Percentiles rank a stretch among this genome's conserved stretches.
These are phyloP conservation scores for Fusarium sp. DNA, from an alignment of 2,329 filamentous ascomycete species.

Conservation along the genomic window DNA sequence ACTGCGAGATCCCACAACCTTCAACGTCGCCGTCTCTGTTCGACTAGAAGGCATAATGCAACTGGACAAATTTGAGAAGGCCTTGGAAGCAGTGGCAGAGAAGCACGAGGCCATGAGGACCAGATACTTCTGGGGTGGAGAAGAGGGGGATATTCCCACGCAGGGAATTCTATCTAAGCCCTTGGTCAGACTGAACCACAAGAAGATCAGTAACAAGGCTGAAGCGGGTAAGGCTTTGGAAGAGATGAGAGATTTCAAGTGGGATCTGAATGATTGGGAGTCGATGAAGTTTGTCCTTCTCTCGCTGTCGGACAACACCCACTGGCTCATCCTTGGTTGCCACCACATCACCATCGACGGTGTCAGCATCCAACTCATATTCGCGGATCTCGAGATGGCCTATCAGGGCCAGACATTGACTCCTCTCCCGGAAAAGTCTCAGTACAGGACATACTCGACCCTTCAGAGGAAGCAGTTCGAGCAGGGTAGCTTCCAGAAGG, in stretches of 20 bases:
- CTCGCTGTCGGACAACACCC: neutral
- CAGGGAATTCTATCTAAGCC: constrained; percentile 6
- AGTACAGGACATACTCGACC: no score
- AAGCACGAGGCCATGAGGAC: constrained; percentile 14
- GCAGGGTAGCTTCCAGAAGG: no score
- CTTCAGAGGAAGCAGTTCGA: no score
- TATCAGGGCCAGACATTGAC: neutral
- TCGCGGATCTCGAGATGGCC: constrained; percentile 10
- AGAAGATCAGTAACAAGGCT: neutral
- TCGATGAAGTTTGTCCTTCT: constrained; percentile 5
- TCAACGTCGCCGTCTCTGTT: constrained; percentile 50
- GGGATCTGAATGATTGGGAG: neutral
- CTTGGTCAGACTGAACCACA: neutral
- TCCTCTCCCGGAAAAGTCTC: no score
- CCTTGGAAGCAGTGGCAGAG: neutral
- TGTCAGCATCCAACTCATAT: constrained; percentile 12
- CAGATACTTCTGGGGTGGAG: constrained; percentile 11
- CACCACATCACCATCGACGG: constrained; percentile 19
- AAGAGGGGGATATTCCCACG: neutral
- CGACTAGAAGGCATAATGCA: no score
- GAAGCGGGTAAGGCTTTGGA: neutral
- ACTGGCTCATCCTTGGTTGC: constrained; percentile 4
- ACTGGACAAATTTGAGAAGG: neutral
- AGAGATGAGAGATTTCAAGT: neutral
- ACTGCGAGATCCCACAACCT: constrained; percentile 56